Evolutionary conservation across 2,329 filamentous ascomycete genomes (phyloP), one percentile per base, ranked within the genome.

Genomic region (Cladophialophora bantiana): DNA sequence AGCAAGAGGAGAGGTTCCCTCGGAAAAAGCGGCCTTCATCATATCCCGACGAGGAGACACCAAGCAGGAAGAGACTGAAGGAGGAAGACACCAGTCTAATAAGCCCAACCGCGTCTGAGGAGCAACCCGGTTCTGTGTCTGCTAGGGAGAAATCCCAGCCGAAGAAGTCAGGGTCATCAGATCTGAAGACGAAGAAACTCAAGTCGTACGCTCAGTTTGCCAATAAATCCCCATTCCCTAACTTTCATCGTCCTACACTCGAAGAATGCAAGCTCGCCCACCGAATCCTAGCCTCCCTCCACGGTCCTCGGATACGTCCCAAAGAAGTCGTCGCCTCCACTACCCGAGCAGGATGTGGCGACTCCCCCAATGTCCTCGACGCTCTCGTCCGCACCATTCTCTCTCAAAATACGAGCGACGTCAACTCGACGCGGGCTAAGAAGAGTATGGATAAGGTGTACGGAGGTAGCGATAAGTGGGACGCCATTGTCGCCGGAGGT

Each of bases 241-340:
- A 89, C 64, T 90, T 87, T 76, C 72, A 77, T 2, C 84, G 83
- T 63, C 92, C 92, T 0, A 93, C 89, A 0, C 73, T 83, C 0
- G 85, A 88, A 59, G 87, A 92, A 72, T 94, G 91, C 74, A 83
- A 89, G 69, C 84, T 90, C 72, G 90, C 94, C 4, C 86, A 88
- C 63, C 79, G 82, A 0, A 80, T 94, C 1, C 84, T 96, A 0
- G 84, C 87, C 1, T 81, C 83, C 12, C 76, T 87, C 0, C 91
- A 96, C 73, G 90, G 90, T 1, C 82, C 86, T 62, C 84, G 90
- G 13, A 81, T 81, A 55, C 83, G 85, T 1, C 92, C 92, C 0
- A 81, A 86, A n/a, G 85, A 83, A 0, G 87, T 94, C 7, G 90
- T 90, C 0, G 81, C 85, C 4, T 92, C 90, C 4, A 81, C 91